phyloP scores from a whole-genome alignment of 345 rosid genomes.

The Erysimum cheiranthoides region DNA sequence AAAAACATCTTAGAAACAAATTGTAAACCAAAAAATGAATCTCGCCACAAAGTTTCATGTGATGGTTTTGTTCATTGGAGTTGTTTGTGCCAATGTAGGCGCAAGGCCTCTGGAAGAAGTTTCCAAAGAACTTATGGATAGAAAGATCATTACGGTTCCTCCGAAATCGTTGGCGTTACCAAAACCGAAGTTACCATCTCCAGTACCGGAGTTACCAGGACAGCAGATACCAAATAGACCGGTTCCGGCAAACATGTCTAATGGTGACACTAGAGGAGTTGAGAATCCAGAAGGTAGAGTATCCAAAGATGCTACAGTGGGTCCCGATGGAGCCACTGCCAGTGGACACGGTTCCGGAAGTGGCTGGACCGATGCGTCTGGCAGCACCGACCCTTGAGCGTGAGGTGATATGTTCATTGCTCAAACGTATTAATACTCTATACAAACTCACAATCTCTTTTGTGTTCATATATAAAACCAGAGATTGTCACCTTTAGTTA shows the following conservation, averaged over 20 bases:
- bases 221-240: not conserved
- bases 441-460: conserved; percentile 10
- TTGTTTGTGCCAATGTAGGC: conserved; percentile 17
- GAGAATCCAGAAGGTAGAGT: not conserved
- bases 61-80: conserved; percentile 9
- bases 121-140: not conserved
- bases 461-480: conserved; percentile 28
- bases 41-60: conserved; percentile 10
- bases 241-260: not conserved
- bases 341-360: not conserved
- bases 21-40: conserved; percentile 2
- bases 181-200: not conserved
- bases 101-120: conserved; percentile 13
- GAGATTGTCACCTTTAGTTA: conserved; percentile 1
- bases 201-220: not conserved
- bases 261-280: not conserved
- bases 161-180: no score
- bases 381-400: not conserved
- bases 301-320: not conserved
- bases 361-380: not conserved
- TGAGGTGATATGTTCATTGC: conserved; percentile 2
- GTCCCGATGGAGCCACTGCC: not conserved
- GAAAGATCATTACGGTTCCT: not conserved
- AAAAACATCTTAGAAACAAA: conserved; percentile 3
- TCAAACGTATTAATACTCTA: not conserved